Evolutionary conservation across 164 flowering plant species (phyloP), one percentile per base, ranked within the genome.

Genomic region (Berberis vulgaris): DNA sequence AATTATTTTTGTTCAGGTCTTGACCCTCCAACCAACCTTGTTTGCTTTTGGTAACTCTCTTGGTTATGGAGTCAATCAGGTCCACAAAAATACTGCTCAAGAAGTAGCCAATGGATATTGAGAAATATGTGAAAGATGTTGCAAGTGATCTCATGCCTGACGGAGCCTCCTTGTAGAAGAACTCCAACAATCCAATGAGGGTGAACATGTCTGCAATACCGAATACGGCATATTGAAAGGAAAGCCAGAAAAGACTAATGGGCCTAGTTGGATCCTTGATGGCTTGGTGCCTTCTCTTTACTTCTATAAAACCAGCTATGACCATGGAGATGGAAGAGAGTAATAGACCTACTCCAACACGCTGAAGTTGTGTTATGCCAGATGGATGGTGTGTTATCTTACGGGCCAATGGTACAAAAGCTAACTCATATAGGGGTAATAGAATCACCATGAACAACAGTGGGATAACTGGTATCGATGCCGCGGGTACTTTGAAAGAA

Each of bases 131-230:
- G 49, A 87, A 82, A 1, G 94, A 82, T 9, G 90, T 85, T 2
- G 87, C 74, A 2, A 87, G 83, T 0, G 94, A 85, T 58, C 72
- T 79, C 90, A 85, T 85, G 13, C 87, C 76, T 0, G 69, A 66
- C 0, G 90, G 86, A 1, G 94, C 85, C 68, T 87, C 88, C 59
- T 68, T 78, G 73, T 85, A 87, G 79, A 77, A 87, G 53, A 87
- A 85, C 58, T 85, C 88, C 49, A 85, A 49, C 10, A 85, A 52
- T 1, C 90, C 94, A 9, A 83, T 86, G 1, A 84, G 68, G 0
- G 88, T 83, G 66, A 87, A 87, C 86, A 87, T 80, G 67, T 87
- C 88, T 0, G 94, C 89, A 7, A 85, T 76, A 6, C 90, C 94
- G 43, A 85, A 83, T 6, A 82, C 67, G 0, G 71, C 82, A 55